Base-by-base conservation (phyloP, 164 flowering plant species). In the Nymphaea thermarum region DNA sequence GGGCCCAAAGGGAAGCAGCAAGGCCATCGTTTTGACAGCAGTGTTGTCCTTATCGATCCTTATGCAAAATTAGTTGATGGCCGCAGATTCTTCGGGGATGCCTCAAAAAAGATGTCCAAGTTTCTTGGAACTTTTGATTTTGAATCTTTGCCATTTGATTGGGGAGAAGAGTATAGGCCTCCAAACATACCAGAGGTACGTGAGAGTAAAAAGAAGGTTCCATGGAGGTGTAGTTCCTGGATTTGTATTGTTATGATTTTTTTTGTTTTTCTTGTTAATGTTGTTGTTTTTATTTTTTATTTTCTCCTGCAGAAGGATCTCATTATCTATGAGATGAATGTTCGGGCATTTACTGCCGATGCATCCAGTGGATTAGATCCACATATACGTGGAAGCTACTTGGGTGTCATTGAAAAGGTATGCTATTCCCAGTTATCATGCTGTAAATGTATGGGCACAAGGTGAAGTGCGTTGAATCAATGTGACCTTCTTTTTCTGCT, bases 291-390 rank as follows among this genome's bases (percentile, higher is more conserved):
- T 61, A 25, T 6, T 5, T 45, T 5, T 5, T 45, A 45, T 45
- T 45, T 45, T 45, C 67, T 8, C 68, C 65, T 81, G 79, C 90
- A 94, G 98, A 87, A 91, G 73, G 97, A 94, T 82, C 93, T 94
- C 77, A 89, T 89, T 70, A 79, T 94, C 60, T 94, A 94, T 80
- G 98, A 91, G 79, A 94, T 94, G 98, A 94, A 87, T 84, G 90
- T 94, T 55, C 96, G 96, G 69, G 96, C 87, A 65, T 94, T 87
- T 82, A 94, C 98, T 44, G 86, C 82, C 75, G 94, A 89, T 77
- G 83, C 84, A 77, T 88, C 97, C 59, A 94, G 98, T 81, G 86
- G 87, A 14, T 64, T 91, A 75, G 92, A 84, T 74, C 78, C 82
- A 71, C 62, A 73, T 3, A 77, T 79, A 60, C 85, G 93, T 71